Base-by-base conservation (phyloP, 108 stramenopile genomes). In the Cyclotella sp. region DNA sequence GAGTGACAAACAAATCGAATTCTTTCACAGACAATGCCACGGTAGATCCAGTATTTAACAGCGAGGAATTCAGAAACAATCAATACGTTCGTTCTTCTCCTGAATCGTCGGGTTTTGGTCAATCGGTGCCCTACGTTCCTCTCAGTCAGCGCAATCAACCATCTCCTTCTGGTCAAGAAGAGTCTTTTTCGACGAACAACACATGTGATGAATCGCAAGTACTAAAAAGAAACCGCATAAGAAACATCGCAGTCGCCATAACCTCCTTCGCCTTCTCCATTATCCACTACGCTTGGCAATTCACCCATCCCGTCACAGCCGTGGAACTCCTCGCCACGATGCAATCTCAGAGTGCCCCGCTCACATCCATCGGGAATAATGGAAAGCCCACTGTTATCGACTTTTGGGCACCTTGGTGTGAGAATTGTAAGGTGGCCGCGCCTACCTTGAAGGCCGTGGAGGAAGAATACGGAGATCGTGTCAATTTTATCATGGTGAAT, bases 401-500 rank as follows among this genome's bases (percentile, higher is more conserved):
- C 57, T 92, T 94, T 84, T 94, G 93, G 93, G 93, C 93, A 7
- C 93, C 91, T 0, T 90, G 86, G 88, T 94, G 93, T 72, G 84
- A 89, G 67, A 94, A 92, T 73, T 94, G 93, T 59, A 88, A 88
- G 58, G 60, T 78, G 19, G 73, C 79, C 34, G 93, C 91, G 19
- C 90, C 93, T 2, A 94, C 93, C 0, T 52, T 94, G 13, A 57
- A 71, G 24, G 60, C 82, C 3, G 63, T 94, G 0, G 89, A 94
- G 64, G 67, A 88, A 67, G 87, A 90, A 59, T 94, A 92, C 63
- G 68, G 66, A 16, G 87, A 88, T 45, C 61, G 71, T 8, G 84
- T 94, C 15, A 94, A 94, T 66, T 94, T 94, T 60, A 88, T 94
- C 40, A 82, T 89, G 87, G 81, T 94, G 42, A 89, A 94, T 70